Base-by-base conservation (phyloP, 495 filamentous ascomycete species). In the Chlorociboria aeruginascens region DNA sequence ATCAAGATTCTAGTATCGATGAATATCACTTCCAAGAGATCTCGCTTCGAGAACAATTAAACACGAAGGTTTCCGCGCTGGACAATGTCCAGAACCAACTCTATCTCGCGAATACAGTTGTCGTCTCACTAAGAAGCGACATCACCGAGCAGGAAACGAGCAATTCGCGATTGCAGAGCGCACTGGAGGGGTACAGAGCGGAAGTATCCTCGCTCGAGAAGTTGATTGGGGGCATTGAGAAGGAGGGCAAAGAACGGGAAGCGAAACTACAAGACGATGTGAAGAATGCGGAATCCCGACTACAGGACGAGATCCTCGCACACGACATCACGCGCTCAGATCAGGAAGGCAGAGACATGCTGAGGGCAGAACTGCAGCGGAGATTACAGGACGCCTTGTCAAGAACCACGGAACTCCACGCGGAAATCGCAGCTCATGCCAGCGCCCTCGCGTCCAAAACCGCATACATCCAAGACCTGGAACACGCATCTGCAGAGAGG, bases 131-230 rank as follows among this genome's bases (percentile, higher is more conserved):
- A 11, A 71, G 77, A 30, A 61, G 56, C 4, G 67, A 77, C 43
- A 68, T 76, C 41, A 60, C 68, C 2, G 80, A 83, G 33, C 71
- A 83, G 20, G 70, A 76, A 12, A 52, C 72, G 9, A 71, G 72
- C 28, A 70, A 84, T 45, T 71, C 77, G 45, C 70, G 77, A 29
- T 68, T 89, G 20, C 76, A 74, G 51, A 56, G 64, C 25, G 81
- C 84, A 0, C 69, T 86, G 0, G 68, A 76, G 13, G 69, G 69
- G 10, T 89, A 89, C 55, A 68, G 72, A 8, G 61, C 69, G 7
- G 87, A 93, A 46, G 68, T 86, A 3, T 65, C 65, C 13, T 66
- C 71, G 40, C 69, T 88, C 0, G 81, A 88, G 59, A 50, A 57
- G 1, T 66, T 87, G 7, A 72, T 88, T 33, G 67, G 63, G 25